phyloP scores from a whole-genome alignment of 164 flowering plant species.

The Umbilicus rupestris region DNA sequence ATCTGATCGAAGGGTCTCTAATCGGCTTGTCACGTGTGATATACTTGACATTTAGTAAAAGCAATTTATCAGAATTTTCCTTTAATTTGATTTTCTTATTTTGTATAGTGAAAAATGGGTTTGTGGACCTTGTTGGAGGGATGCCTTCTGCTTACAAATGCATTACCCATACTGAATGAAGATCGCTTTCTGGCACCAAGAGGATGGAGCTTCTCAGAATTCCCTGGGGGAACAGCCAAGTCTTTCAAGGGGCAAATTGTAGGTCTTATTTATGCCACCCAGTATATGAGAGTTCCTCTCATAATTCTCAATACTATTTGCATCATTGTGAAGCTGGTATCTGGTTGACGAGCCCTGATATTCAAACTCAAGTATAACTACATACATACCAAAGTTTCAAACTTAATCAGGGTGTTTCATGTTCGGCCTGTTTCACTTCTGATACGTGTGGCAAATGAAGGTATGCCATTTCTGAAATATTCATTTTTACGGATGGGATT shows the following conservation, averaged over 20 bases:
- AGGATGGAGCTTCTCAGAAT: constrained; percentile 5
- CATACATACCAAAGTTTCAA: background rate
- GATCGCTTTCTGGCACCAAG: constrained; percentile 7
- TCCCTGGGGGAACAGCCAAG: background rate
- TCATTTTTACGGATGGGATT: background rate
- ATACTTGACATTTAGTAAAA: background rate
- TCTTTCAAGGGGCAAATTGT: constrained; percentile 4
- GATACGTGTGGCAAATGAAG: background rate
- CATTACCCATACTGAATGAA: constrained; percentile 4
- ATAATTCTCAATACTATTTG: constrained; percentile 5
- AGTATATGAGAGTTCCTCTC: constrained; percentile 8
- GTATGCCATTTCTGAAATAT: background rate
- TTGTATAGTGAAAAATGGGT: background rate
- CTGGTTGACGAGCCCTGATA: background rate
- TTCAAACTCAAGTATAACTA: background rate
- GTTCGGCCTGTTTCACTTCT: background rate
- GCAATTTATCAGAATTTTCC: background rate
- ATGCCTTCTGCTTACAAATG: constrained; percentile 2
- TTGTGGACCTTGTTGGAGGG: constrained; percentile 5
- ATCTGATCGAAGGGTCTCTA: background rate
- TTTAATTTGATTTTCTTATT: background rate
- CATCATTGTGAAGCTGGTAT: constrained; percentile 2
- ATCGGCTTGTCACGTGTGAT: background rate
- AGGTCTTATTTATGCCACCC: constrained; percentile 1
- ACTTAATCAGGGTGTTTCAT: background rate